phyloP scores from a whole-genome alignment of 352 stramenopile species.

The Phytophthora litchii region DNA sequence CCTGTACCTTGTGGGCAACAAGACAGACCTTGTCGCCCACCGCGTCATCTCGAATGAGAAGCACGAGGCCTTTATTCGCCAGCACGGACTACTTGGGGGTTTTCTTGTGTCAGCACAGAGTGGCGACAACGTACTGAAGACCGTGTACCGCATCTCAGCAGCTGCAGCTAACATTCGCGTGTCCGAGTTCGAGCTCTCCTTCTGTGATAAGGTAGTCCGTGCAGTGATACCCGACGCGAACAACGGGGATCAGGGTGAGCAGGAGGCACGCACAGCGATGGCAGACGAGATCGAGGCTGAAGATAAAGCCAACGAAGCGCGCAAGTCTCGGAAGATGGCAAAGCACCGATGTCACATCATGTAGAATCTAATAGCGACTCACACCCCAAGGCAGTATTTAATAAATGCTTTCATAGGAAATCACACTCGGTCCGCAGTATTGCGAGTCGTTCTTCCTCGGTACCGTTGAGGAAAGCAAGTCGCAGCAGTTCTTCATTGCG shows the following conservation, averaged over 20 bases:
- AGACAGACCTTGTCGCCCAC: constrained; percentile 83
- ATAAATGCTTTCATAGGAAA: constrained; percentile 50
- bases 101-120: constrained; percentile 87
- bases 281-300: constrained; percentile 83
- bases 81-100: constrained; percentile 61
- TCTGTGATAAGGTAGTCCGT: constrained; percentile 74
- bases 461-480: constrained; percentile 69
- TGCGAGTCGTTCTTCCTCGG: constrained; percentile 41
- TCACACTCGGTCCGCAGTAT: constrained; percentile 60
- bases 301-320: constrained; percentile 58
- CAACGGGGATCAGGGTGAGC: constrained; percentile 16
- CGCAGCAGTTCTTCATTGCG: constrained; percentile 56
- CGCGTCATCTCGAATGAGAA: constrained; percentile 72
- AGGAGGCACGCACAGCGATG: constrained; percentile 68
- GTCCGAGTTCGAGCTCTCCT: constrained; percentile 83
- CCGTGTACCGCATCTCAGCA: constrained; percentile 79
- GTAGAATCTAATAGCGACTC: constrained; percentile 24
- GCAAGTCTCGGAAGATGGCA: constrained; percentile 35
- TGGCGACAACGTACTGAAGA: constrained; percentile 84
- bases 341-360: constrained; percentile 40
- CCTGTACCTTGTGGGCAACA: constrained; percentile 87
- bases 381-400: constrained; percentile 1
- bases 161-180: constrained; percentile 70
- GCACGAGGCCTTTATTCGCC: constrained; percentile 78
- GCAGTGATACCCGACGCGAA: constrained; percentile 45